Evolutionary conservation across 768 basidiomycete genomes (phyloP), one percentile per base, ranked within the genome.

Genomic region (Tulasnella calospora): DNA sequence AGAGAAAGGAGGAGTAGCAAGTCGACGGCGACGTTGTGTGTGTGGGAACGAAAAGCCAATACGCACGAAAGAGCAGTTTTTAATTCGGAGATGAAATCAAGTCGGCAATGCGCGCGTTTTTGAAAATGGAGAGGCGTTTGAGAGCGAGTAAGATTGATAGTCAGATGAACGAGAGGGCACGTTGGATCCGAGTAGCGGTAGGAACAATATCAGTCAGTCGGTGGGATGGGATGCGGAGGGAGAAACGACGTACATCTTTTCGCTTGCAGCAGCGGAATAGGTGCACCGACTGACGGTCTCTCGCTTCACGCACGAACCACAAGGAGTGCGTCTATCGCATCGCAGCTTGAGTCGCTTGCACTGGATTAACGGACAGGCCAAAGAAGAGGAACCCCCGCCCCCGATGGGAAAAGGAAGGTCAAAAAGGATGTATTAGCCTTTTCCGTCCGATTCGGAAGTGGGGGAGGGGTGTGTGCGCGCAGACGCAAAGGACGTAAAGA

Each of bases 281-380:
- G 61, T 47, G 74, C 80, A 81, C 35, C 79, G 71, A 51, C 30
- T n/a, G 41, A 80, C 69, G 40, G 80, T 80, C 40, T 93, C 91
- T 79, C 93, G 91, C 82, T 94, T 94, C 23, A 89, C 87, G 81
- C 94, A 95, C 36, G 90, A 91, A 0, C 89, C 89, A 80, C 94
- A 95, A 0, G 94, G 94, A 3, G 87, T 89, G 33, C 91, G 88
- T 51, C 94, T 86, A 85, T 95, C 94, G 82, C 94, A 95, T 85
- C 91, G 94, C 75, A 95, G 88, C 81, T 95, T 95, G 75, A 95
- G 87, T 5, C 94, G 92, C 83, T 95, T 95, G 86, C 94, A 95
- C 92, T 95, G n/a, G 73, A 51, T 51, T 74, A n/a, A n/a, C n/a
- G n/a, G n/a, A n/a, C n/a, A n/a, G n/a, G n/a, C n/a, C n/a, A n/a